Conservation (phyloP, 331 rosid species). For the Telfairia occidentalis region DNA sequence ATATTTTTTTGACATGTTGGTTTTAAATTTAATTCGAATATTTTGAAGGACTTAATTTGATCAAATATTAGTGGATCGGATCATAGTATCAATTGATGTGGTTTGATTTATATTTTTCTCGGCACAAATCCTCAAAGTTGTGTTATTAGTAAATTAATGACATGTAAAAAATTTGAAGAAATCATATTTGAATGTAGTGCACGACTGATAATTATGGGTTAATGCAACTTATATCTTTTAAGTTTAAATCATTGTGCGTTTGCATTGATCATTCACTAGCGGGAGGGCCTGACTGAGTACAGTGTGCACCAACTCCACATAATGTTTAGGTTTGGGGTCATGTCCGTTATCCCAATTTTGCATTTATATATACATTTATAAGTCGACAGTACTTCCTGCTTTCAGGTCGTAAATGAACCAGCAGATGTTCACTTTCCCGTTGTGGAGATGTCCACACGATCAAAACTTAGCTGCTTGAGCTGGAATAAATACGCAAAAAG, state of each 20-base stretch:
- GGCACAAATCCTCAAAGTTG: background rate
- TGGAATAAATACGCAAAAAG: conserved; percentile 31
- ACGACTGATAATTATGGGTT: background rate
- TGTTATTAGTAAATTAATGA: background rate
- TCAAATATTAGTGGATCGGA: background rate
- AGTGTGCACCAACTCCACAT: background rate
- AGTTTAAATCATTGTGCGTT: background rate
- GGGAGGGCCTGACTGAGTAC: background rate
- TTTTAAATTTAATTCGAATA: background rate
- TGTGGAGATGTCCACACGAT: conserved; percentile 32
- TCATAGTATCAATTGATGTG: background rate
- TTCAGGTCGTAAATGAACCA: conserved; percentile 26
- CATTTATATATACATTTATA: too few species aligned
- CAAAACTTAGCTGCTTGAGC: conserved; percentile 36
- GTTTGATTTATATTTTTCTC: background rate
- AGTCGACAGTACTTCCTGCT: background rate
- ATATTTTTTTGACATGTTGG: background rate
- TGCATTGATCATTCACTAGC: background rate
- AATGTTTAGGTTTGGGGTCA: background rate
- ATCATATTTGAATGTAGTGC: background rate
- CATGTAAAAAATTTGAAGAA: background rate
- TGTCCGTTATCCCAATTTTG: background rate
- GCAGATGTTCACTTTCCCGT: conserved; percentile 30
- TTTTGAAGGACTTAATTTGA: background rate
- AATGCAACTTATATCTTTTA: background rate